Evolutionary conservation across 257 asterid species (phyloP).

Genomic region (Rhazya stricta): DNA sequence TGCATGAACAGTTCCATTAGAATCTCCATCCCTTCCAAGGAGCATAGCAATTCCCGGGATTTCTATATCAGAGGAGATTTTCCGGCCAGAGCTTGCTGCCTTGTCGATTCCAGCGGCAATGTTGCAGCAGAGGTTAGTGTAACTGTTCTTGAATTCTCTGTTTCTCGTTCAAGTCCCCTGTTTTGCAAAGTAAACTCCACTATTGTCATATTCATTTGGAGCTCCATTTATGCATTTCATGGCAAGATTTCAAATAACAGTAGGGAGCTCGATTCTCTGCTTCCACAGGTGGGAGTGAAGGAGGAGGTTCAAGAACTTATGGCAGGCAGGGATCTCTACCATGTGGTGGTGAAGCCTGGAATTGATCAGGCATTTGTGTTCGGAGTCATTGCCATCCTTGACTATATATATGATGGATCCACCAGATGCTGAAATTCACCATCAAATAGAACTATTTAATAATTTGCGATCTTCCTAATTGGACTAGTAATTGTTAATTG

Average conservation of each 20-base stretch:
- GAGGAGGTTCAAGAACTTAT: slow-evolving; percentile 42
- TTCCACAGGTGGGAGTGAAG: slow-evolving; percentile 53
- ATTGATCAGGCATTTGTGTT: slow-evolving; percentile 79
- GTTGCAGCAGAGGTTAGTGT: slow-evolving; percentile 50
- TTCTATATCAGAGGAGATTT: slow-evolving; percentile 61
- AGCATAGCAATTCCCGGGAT: slow-evolving; percentile 23
- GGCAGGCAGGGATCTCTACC: slow-evolving; percentile 56
- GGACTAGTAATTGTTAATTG: neutral
- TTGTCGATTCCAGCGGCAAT: slow-evolving; percentile 55
- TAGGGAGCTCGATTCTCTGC: neutral
- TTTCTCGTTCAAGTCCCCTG: neutral
- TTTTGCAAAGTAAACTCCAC: neutral
- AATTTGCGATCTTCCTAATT: too few species aligned
- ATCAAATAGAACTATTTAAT: too few species aligned
- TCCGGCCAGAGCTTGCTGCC: slow-evolving; percentile 47
- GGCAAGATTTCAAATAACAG: neutral
- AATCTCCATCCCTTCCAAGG: slow-evolving; percentile 47
- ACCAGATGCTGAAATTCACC: slow-evolving; percentile 59
- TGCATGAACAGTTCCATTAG: slow-evolving; percentile 31
- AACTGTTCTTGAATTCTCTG: neutral
- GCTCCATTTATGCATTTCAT: neutral
- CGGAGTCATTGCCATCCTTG: slow-evolving; percentile 84
- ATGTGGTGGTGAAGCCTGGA: slow-evolving; percentile 63
- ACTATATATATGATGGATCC: slow-evolving; percentile 79
- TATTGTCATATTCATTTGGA: neutral